Percentiles rank a stretch among this genome's conserved stretches.
Evolutionary conservation across 2,329 filamentous ascomycete genomes (phyloP).

Genomic region (Tolypocladium capitatum): DNA sequence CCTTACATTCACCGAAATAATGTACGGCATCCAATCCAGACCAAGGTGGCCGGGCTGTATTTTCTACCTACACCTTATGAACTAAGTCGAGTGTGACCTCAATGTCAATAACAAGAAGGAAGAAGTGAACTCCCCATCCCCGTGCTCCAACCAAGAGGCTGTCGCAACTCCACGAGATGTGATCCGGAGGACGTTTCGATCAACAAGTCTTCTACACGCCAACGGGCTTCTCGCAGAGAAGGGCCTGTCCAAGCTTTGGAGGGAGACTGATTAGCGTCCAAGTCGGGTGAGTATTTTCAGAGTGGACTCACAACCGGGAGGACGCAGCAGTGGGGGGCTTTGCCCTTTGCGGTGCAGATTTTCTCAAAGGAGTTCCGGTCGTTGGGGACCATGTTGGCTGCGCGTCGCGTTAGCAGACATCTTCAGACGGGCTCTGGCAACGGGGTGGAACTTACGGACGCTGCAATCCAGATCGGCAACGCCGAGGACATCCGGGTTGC

Average conservation of each 20-base stretch:
- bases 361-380: not conserved
- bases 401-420: not conserved
- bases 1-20: not conserved
- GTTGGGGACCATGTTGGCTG: not conserved
- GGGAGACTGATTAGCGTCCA: not conserved
- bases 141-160: not conserved
- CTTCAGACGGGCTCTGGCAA: not conserved
- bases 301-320: conserved; percentile 1
- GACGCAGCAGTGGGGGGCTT: conserved; percentile 2
- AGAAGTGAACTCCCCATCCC: not conserved
- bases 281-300: not conserved
- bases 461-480: conserved; percentile 1
- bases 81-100: not conserved
- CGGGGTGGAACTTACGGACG: not conserved
- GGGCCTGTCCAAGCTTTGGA: conserved; percentile 1
- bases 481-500: not conserved
- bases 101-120: not conserved
- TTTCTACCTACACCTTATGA: not conserved
- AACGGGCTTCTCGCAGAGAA: conserved; percentile 3
- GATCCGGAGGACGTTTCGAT: not conserved
- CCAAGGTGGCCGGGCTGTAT: not conserved
- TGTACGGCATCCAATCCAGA: not conserved
- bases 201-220: not conserved
- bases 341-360: not conserved
- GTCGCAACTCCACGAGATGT: not conserved